Percentiles rank a stretch among this genome's conserved stretches.
These are phyloP conservation scores for Aspergillus fijiensis DNA, from an alignment of 2,329 filamentous ascomycete genomes.

Conservation along the genomic window DNA sequence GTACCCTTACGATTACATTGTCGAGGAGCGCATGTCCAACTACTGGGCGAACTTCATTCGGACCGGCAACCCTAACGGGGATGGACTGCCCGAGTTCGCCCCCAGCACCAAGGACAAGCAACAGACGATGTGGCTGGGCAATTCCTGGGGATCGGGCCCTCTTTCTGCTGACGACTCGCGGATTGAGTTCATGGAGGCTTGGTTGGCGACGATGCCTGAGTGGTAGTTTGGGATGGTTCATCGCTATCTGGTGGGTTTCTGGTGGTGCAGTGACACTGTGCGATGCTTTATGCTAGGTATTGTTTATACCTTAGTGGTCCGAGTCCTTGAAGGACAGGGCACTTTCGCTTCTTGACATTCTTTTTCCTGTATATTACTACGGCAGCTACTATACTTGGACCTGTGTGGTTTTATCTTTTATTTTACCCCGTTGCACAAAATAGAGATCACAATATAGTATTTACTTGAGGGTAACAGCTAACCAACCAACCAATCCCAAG, in stretches of 20 bases:
- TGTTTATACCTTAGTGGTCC: neutral
- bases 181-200: neutral
- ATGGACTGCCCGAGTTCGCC: slow-evolving; percentile 22
- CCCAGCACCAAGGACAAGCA: neutral
- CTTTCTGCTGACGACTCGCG: neutral
- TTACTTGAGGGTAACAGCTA: no score
- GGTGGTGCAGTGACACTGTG: no score
- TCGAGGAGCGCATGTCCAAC: slow-evolving; percentile 24
- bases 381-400: neutral
- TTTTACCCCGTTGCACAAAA: no score
- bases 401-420: no score
- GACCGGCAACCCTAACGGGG: slow-evolving; percentile 34
- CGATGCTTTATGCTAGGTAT: no score
- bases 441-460: no score
- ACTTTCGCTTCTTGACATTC: neutral
- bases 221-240: neutral
- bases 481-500: no score
- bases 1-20: slow-evolving; percentile 25
- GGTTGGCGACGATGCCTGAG: slow-evolving; percentile 5
- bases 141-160: neutral
- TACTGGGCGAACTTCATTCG: slow-evolving; percentile 38
- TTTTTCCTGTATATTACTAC: neutral
- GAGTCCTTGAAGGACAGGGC: neutral
- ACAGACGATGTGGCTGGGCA: slow-evolving; percentile 6
- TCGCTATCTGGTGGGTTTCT: neutral